Evolutionary conservation across 805 yeast genomes (phyloP).

Genomic region (Kodamaea kakaduensis): DNA sequence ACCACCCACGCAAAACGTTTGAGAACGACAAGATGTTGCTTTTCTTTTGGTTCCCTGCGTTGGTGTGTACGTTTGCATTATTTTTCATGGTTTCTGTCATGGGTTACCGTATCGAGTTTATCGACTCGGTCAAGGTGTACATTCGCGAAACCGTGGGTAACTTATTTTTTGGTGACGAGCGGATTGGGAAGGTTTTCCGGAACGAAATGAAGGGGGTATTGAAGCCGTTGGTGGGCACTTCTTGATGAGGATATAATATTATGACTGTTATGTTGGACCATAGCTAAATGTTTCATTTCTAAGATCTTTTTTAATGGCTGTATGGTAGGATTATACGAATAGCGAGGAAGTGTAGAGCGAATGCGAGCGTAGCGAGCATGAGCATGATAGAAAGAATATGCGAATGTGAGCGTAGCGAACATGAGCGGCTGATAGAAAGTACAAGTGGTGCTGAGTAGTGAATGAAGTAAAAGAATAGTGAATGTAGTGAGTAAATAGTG

Average conservation of each 20-base stretch:
- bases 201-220: constrained; percentile 8
- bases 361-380: too few species aligned
- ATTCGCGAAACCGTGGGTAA: constrained; percentile 39
- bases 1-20: constrained; percentile 45
- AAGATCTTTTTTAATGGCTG: too few species aligned
- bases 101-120: constrained; percentile 35
- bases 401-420: too few species aligned
- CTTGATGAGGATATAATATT: too few species aligned
- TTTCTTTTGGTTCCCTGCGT: constrained; percentile 87
- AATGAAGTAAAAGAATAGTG: too few species aligned
- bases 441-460: too few species aligned
- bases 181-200: constrained; percentile 37
- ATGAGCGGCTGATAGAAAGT: too few species aligned
- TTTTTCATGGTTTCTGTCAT: constrained; percentile 41
- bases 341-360: too few species aligned
- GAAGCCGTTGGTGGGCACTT: neutral
- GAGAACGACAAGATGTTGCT: constrained; percentile 78
- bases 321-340: too few species aligned
- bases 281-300: constrained; percentile 7
- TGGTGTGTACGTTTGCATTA: constrained; percentile 51
- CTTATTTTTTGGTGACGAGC: constrained; percentile 41
- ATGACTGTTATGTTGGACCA: constrained; percentile 4
- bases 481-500: too few species aligned
- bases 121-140: constrained; percentile 31
- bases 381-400: too few species aligned